Evolutionary conservation across 164 flowering plant species (phyloP).

Genomic region (Saururus chinensis): DNA sequence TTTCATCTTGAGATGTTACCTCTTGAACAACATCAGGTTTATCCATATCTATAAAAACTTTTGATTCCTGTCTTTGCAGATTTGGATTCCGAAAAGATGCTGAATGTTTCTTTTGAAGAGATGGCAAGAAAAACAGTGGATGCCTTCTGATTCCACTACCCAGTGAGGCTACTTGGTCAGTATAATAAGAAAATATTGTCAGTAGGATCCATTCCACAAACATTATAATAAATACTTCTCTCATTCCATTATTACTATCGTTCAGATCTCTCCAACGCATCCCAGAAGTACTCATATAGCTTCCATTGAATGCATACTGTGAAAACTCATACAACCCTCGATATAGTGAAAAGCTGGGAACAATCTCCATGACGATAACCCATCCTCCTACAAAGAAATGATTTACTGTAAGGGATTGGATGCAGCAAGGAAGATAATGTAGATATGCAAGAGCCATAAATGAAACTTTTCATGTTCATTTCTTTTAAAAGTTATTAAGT

Average conservation of each 20-base stretch:
- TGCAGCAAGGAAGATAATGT: background rate
- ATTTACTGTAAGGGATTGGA: too few species aligned
- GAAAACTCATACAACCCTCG: conserved; percentile 86
- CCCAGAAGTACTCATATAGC: conserved; percentile 54
- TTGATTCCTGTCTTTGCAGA: conserved; percentile 48
- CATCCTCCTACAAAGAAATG: conserved; percentile 37
- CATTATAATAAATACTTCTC: conserved; percentile 58
- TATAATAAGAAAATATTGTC: conserved; percentile 47
- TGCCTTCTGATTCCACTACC: conserved; percentile 47
- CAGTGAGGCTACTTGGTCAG: conserved; percentile 59
- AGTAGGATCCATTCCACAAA: conserved; percentile 44
- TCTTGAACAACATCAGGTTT: conserved; percentile 78
- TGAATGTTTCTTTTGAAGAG: conserved; percentile 27
- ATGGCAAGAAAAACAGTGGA: conserved; percentile 57
- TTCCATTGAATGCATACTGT: conserved; percentile 47
- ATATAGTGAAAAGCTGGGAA: conserved; percentile 76
- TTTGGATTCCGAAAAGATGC: conserved; percentile 38
- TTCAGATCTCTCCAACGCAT: conserved; percentile 69
- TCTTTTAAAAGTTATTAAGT: background rate
- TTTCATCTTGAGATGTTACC: conserved; percentile 31
- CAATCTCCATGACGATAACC: conserved; percentile 68
- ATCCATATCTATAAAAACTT: conserved; percentile 61
- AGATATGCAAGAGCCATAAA: background rate
- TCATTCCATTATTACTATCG: conserved; percentile 65
- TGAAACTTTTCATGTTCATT: background rate